Percentiles rank a stretch among this genome's conserved stretches.
Evolutionary conservation across 2,329 filamentous ascomycete genomes (phyloP).

Genomic region (Aspergillus texensis): DNA sequence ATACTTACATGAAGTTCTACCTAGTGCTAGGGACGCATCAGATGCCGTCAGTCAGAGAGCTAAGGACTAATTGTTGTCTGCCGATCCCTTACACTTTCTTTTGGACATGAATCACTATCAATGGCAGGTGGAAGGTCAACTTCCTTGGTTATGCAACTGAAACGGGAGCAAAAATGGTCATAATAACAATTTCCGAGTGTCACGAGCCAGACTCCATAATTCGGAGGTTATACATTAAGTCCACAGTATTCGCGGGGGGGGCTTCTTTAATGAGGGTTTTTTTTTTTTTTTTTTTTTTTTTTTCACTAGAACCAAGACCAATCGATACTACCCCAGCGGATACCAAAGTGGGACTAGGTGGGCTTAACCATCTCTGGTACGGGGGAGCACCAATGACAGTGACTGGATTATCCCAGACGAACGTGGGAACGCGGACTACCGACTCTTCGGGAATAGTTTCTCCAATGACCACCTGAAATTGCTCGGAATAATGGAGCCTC

Average conservation of each 20-base stretch:
- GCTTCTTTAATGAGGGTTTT: neutral
- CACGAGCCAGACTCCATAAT: conserved; percentile 8
- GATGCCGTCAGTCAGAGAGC: neutral
- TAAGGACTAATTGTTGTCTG: neutral
- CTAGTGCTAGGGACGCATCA: neutral
- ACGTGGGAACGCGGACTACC: conserved; percentile 4
- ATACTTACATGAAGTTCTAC: neutral
- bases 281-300: neutral
- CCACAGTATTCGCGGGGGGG: neutral
- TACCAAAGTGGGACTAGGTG: conserved; percentile 22
- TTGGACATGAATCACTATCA: neutral
- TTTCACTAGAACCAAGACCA: conserved; percentile 6
- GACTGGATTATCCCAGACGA: neutral
- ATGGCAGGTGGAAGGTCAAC: neutral
- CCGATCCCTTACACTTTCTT: neutral
- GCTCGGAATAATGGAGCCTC: neutral
- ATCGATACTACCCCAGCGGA: conserved; percentile 19
- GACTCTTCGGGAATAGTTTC: conserved; percentile 3
- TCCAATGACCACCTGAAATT: neutral
- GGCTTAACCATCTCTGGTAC: neutral
- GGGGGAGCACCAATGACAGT: neutral
- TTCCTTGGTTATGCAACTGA: neutral
- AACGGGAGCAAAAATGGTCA: neutral
- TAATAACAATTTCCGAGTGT: conserved; percentile 2
- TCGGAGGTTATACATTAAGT: neutral